These are phyloP conservation scores for Oenanthe javanica DNA, from an alignment of 140 eudicot species.

Conservation along the genomic window DNA sequence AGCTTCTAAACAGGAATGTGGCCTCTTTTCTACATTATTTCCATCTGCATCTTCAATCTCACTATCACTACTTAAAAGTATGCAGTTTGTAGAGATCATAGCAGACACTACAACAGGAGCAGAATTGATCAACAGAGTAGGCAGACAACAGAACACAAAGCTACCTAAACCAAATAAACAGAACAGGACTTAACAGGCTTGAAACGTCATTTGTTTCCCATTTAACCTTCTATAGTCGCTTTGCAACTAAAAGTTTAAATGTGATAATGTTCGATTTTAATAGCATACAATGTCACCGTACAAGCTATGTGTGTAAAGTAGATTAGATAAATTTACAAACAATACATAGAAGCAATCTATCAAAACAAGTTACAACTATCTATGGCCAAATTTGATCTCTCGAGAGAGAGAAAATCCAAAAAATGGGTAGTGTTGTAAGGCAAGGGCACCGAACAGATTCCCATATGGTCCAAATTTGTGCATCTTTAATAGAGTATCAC, in stretches of 20 bases:
- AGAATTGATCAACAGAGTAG: background rate
- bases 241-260: background rate
- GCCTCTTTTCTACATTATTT: background rate
- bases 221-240: background rate
- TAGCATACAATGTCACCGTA: too few species aligned
- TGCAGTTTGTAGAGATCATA: constrained; percentile 7
- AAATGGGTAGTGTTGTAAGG: background rate
- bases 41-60: constrained; percentile 4
- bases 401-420: background rate
- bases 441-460: background rate
- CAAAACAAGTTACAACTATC: background rate
- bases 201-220: background rate
- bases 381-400: background rate
- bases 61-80: background rate
- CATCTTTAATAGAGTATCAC: background rate
- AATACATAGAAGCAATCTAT: background rate
- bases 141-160: background rate
- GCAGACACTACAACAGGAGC: background rate
- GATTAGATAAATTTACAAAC: background rate
- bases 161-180: background rate
- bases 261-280: background rate
- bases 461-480: background rate
- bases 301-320: background rate
- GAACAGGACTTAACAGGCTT: background rate
- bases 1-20: background rate